phyloP scores from a whole-genome alignment of 176 grass and related monocot genomes.

The Cenchrus purpureus region DNA sequence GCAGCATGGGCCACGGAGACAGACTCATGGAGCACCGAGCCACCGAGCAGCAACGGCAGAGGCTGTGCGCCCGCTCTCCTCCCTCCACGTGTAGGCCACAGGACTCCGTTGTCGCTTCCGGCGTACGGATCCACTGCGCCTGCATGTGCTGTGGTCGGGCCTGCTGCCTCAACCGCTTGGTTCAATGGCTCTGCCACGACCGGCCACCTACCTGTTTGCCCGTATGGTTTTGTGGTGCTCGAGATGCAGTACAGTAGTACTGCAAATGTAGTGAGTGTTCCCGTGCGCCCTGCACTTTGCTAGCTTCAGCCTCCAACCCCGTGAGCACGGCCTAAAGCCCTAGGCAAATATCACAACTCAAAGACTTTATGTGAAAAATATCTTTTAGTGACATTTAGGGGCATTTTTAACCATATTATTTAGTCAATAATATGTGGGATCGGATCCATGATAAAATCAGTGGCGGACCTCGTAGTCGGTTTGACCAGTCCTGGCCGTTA shows the following conservation, averaged over 20 bases:
- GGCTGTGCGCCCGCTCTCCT: background rate
- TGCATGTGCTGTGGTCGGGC: constrained; percentile 40
- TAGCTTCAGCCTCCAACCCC: no score
- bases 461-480: no score
- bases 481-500: no score
- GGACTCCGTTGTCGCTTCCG: constrained; percentile 30
- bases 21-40: background rate
- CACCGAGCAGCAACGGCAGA: background rate
- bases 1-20: background rate
- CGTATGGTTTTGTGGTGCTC: background rate
- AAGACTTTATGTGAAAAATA: no score
- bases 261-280: no score
- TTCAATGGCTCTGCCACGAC: background rate
- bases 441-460: no score
- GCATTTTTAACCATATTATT: no score
- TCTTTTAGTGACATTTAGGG: no score
- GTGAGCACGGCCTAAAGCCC: no score
- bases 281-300: no score
- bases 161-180: background rate
- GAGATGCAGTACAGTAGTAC: background rate
- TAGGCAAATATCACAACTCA: no score
- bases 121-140: constrained; percentile 44
- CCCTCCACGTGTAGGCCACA: constrained; percentile 15
- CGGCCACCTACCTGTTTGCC: background rate
- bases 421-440: no score